phyloP scores from a whole-genome alignment of 306 rosid species.

The Trichosanthes cucumerina region DNA sequence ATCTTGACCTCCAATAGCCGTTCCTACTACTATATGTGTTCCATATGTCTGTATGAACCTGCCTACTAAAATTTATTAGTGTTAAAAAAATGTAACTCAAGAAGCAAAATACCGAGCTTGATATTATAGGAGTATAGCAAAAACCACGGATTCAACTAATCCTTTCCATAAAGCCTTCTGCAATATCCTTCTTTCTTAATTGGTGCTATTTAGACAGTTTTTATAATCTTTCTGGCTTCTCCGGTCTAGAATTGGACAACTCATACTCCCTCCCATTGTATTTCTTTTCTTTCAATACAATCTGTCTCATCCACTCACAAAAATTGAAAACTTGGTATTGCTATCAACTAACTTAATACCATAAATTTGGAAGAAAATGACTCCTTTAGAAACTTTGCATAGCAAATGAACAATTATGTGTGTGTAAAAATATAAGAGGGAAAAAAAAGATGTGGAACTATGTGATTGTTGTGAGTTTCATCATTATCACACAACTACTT shows the following conservation, averaged over 20 bases:
- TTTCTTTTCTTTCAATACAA: neutral
- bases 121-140: neutral
- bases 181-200: neutral
- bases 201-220: neutral
- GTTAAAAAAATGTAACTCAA: slow-evolving; percentile 13
- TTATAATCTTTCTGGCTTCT: neutral
- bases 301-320: neutral
- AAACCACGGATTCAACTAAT: neutral
- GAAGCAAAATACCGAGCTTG: slow-evolving; percentile 11
- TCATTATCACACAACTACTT: neutral
- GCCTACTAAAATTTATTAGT: slow-evolving; percentile 58
- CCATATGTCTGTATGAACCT: slow-evolving; percentile 88
- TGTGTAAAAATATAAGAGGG: neutral
- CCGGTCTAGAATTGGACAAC: neutral
- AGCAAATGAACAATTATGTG: neutral
- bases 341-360: neutral
- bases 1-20: slow-evolving; percentile 97
- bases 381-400: neutral
- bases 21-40: slow-evolving; percentile 83
- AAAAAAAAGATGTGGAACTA: neutral
- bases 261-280: neutral
- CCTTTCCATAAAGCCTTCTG: neutral
- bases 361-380: neutral
- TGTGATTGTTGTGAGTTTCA: neutral
- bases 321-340: neutral